A percentile compares a stretch with the other conserved stretches of the same genome.
Conservation (phyloP, 2,329 filamentous ascomycete species). For the Exophiala mesophila region DNA sequence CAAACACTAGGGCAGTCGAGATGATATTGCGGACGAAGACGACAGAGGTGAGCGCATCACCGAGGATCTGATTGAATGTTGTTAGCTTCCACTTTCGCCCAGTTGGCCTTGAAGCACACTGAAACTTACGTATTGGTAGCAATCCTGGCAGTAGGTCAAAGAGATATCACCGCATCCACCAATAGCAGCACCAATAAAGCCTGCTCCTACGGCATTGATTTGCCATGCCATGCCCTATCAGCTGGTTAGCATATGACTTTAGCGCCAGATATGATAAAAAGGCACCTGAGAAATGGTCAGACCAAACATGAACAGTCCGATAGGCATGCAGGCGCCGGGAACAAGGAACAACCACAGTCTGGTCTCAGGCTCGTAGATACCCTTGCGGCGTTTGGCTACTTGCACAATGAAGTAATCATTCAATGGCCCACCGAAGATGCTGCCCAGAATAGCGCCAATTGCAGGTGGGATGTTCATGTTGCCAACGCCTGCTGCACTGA, state of each 20-base stretch:
- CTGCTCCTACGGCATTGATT: slow-evolving; percentile 29
- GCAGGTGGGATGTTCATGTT: slow-evolving; percentile 34
- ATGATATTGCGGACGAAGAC: slow-evolving; percentile 44
- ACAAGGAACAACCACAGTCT: slow-evolving; percentile 38
- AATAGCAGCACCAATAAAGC: slow-evolving; percentile 34
- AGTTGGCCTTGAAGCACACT: too few species aligned
- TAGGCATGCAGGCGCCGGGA: slow-evolving; percentile 31
- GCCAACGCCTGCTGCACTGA: slow-evolving; percentile 31
- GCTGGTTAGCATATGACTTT: background rate
- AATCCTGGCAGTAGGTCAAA: slow-evolving; percentile 31
- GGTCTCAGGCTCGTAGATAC: slow-evolving; percentile 49
- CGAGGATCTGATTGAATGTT: slow-evolving; percentile 38
- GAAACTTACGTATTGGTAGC: slow-evolving; percentile 29
- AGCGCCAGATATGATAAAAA: too few species aligned
- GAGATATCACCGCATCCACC: slow-evolving; percentile 26
- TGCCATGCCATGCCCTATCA: slow-evolving; percentile 29
- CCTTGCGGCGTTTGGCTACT: slow-evolving; percentile 41
- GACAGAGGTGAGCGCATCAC: slow-evolving; percentile 43
- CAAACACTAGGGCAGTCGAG: slow-evolving; percentile 44
- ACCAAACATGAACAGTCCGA: slow-evolving; percentile 39
- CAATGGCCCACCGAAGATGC: slow-evolving; percentile 37
- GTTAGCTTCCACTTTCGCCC: too few species aligned
- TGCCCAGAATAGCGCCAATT: slow-evolving; percentile 38
- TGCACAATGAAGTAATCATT: slow-evolving; percentile 38
- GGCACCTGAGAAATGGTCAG: slow-evolving; percentile 31